Evolutionary conservation across 2,329 filamentous ascomycete genomes (phyloP).

Genomic region (Rutstroemia sp.): DNA sequence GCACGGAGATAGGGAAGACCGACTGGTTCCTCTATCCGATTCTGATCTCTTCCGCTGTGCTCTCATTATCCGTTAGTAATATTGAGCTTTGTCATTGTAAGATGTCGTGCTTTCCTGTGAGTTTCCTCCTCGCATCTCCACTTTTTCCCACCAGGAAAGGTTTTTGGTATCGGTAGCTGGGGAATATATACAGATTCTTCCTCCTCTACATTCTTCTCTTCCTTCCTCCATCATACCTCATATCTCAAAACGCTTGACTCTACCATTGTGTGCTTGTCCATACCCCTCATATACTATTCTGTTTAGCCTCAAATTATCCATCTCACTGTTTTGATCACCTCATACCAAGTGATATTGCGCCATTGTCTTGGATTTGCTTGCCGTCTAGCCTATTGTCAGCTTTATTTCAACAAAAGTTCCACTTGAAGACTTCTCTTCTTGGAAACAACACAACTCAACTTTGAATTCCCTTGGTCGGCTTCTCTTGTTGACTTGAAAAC

Average conservation of each 20-base stretch:
- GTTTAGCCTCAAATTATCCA: not conserved
- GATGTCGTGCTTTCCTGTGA: constrained; percentile 8
- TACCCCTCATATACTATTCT: not conserved
- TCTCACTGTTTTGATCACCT: constrained; percentile 1
- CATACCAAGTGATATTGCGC: constrained; percentile 5
- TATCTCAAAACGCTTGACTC: not conserved
- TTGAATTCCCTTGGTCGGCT: too few species aligned
- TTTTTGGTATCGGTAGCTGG: not conserved
- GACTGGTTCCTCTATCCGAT: not conserved
- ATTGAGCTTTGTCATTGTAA: not conserved
- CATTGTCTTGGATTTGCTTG: not conserved
- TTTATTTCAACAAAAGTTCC: not conserved
- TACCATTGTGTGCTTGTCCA: not conserved
- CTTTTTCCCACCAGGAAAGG: not conserved
- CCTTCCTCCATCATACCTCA: not conserved
- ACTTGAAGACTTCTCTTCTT: not conserved
- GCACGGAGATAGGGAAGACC: too few species aligned
- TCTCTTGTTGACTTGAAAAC: not conserved
- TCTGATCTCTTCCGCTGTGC: not conserved
- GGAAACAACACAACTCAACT: not conserved
- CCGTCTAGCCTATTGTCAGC: not conserved
- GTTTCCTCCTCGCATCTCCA: not conserved
- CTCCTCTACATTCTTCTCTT: not conserved
- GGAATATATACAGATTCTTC: constrained; percentile 4
- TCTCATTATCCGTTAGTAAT: not conserved